These are phyloP conservation scores for Penicillium egyptiacum DNA, from an alignment of 495 filamentous ascomycete genomes.

Conservation along the genomic window DNA sequence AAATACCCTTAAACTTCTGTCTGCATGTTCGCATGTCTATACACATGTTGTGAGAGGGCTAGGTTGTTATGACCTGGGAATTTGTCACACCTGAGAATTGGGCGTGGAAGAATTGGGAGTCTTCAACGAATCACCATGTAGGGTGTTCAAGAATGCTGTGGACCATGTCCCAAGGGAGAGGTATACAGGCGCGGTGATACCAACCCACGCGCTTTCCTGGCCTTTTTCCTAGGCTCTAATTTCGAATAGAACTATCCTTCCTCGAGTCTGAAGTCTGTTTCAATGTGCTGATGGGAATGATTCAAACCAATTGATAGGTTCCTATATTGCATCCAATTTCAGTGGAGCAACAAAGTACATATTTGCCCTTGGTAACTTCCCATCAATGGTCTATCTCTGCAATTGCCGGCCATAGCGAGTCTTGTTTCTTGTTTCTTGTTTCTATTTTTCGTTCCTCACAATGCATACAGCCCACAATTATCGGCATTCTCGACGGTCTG, in stretches of 20 bases:
- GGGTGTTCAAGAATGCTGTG: background rate
- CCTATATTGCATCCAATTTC: background rate
- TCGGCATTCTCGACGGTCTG: conserved; percentile 37
- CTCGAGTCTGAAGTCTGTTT: conserved; percentile 7
- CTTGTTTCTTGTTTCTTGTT: background rate
- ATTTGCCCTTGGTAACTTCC: background rate
- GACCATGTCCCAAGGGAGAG: background rate
- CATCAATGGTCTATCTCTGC: background rate
- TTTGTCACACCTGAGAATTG: background rate
- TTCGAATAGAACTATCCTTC: conserved; percentile 1
- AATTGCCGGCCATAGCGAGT: background rate
- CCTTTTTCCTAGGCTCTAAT: background rate
- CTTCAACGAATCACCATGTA: background rate
- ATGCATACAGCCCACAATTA: conserved; percentile 28
- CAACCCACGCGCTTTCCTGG: conserved; percentile 6
- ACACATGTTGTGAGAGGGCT: conserved; percentile 3
- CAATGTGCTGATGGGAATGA: background rate
- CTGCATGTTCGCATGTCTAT: conserved; percentile 8
- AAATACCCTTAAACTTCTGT: background rate
- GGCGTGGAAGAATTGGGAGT: background rate
- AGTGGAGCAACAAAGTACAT: conserved; percentile 1
- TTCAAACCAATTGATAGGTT: background rate
- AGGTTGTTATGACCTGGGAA: background rate
- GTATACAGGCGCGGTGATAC: conserved; percentile 1
- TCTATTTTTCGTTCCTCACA: background rate